phyloP scores from a whole-genome alignment of 2,329 filamentous ascomycete genomes.

The Passalora sequoiae region DNA sequence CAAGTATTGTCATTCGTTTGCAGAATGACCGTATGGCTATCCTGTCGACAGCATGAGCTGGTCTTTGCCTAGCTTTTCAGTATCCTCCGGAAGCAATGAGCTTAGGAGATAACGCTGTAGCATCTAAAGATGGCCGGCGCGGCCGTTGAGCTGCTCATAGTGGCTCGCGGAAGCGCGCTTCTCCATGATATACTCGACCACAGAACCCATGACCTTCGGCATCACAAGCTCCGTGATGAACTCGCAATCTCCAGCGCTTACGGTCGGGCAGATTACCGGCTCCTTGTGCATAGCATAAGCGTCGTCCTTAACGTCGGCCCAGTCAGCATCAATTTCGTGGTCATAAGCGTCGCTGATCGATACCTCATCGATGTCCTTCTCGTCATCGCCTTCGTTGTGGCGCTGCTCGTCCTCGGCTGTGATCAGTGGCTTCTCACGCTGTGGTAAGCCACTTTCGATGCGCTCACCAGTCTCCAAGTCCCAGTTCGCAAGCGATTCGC shows the following conservation, averaged over 20 bases:
- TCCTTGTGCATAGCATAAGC: background rate
- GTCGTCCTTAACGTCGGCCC: background rate
- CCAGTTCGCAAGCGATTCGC: background rate
- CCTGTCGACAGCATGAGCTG: no score
- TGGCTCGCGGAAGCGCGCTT: background rate
- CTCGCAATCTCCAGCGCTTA: constrained; percentile 17
- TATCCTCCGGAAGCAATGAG: no score
- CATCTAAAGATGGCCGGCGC: no score
- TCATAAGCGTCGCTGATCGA: background rate
- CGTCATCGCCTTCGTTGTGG: background rate
- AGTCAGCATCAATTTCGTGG: background rate
- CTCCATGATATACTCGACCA: constrained; percentile 9
- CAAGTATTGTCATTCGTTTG: no score
- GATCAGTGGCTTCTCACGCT: background rate
- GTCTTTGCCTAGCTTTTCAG: no score
- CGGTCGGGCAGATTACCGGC: constrained; percentile 14
- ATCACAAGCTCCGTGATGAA: constrained; percentile 16
- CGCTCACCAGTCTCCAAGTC: background rate
- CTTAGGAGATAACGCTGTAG: no score
- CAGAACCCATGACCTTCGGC: constrained; percentile 16
- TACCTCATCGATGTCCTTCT: background rate
- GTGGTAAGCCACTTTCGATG: background rate
- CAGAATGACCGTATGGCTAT: no score
- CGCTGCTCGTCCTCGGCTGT: background rate
- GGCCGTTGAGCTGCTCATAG: background rate